phyloP scores from a whole-genome alignment of 2,329 filamentous ascomycete species.

The Aureobasidium melanogenum region DNA sequence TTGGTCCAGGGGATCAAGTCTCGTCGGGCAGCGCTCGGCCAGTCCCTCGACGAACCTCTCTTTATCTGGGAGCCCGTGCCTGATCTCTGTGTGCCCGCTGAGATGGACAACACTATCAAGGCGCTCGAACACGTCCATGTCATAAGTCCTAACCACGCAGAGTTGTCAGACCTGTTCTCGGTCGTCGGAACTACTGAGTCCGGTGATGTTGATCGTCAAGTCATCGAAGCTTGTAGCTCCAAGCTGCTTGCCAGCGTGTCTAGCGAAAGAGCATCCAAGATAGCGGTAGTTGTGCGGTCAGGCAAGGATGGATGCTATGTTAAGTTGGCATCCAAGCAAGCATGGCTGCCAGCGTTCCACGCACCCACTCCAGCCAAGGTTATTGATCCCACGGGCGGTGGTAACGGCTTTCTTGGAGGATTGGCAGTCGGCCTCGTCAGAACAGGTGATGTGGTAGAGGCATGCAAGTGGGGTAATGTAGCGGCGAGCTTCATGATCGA shows the following conservation, averaged over 20 bases:
- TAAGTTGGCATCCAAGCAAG: slow-evolving; percentile 27
- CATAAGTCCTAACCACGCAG: slow-evolving; percentile 74
- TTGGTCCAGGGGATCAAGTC: slow-evolving; percentile 63
- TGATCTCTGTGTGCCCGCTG: slow-evolving; percentile 67
- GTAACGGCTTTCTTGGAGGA: slow-evolving; percentile 75
- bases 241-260: slow-evolving; percentile 22
- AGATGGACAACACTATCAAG: slow-evolving; percentile 44
- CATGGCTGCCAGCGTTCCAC: slow-evolving; percentile 74
- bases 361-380: slow-evolving; percentile 44
- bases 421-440: slow-evolving; percentile 48
- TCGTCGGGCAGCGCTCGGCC: slow-evolving; percentile 34
- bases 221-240: slow-evolving; percentile 32
- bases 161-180: slow-evolving; percentile 81
- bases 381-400: slow-evolving; percentile 88
- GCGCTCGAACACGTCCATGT: slow-evolving; percentile 49
- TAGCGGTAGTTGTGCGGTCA: slow-evolving; percentile 60
- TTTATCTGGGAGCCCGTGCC: slow-evolving; percentile 96
- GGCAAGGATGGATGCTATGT: slow-evolving; percentile 63
- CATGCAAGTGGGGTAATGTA: slow-evolving; percentile 68
- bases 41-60: slow-evolving; percentile 43
- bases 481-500: slow-evolving; percentile 91
- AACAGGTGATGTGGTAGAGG: slow-evolving; percentile 54
- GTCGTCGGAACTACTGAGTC: slow-evolving; percentile 30
- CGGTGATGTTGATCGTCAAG: slow-evolving; percentile 28
- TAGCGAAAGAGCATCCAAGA: slow-evolving; percentile 15